Conservation (phyloP, 768 basidiomycete species). For the Polyporus arcularius region DNA sequence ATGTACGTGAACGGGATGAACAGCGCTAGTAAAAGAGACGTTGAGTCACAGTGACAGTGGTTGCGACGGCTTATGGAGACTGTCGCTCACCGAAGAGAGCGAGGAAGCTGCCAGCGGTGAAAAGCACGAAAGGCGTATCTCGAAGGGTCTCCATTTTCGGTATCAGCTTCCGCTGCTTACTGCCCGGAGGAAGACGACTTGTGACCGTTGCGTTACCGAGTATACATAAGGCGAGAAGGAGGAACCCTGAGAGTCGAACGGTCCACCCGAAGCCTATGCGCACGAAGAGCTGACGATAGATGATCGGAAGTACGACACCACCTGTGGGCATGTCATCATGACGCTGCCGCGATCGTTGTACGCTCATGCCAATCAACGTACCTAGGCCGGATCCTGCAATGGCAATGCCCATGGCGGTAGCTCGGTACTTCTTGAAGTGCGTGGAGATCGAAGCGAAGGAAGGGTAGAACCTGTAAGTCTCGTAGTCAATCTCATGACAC, state of each 20-base stretch:
- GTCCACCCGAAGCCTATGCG: conserved; percentile 63
- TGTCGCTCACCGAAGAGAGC: conserved; percentile 54
- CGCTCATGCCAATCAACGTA: background rate
- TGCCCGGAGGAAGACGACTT: conserved; percentile 29
- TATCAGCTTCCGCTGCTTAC: conserved; percentile 22
- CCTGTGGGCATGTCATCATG: conserved; percentile 39
- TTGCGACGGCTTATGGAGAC: background rate
- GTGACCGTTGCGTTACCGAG: conserved; percentile 48
- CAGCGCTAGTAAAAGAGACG: background rate
- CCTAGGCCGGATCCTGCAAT: conserved; percentile 18
- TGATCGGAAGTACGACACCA: conserved; percentile 68
- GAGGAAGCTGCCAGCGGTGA: conserved; percentile 56
- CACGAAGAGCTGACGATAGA: conserved; percentile 60
- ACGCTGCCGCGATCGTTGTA: background rate
- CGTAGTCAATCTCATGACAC: background rate
- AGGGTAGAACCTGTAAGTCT: conserved; percentile 64
- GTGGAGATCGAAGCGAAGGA: conserved; percentile 66
- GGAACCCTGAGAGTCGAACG: conserved; percentile 55
- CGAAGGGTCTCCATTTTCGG: conserved; percentile 35
- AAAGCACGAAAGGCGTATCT: conserved; percentile 53
- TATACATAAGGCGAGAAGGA: conserved; percentile 48
- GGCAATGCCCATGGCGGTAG: conserved; percentile 66
- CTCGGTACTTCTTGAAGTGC: conserved; percentile 63
- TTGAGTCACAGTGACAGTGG: background rate
- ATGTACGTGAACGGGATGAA: conserved; percentile 34